Conservation (phyloP, 1,284 basidiomycete species). For the Mycosarcoma mackinlayi region DNA sequence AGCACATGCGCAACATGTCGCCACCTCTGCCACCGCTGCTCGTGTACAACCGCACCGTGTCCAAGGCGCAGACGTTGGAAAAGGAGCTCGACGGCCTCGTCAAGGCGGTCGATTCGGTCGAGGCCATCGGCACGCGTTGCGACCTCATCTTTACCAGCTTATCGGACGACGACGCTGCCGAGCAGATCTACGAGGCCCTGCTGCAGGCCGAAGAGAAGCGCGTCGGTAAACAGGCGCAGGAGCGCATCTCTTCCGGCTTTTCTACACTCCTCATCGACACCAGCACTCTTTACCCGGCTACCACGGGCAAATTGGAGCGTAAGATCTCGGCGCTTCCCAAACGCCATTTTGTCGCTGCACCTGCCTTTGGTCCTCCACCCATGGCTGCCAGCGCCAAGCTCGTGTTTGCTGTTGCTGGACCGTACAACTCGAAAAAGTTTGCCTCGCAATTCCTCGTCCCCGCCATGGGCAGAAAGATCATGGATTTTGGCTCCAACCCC, state of each 20-base stretch:
- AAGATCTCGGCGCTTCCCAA: slow-evolving; percentile 76
- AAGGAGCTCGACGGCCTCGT: slow-evolving; percentile 73
- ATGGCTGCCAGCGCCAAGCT: slow-evolving; percentile 78
- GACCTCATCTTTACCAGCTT: slow-evolving; percentile 85
- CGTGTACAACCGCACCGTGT: slow-evolving; percentile 76
- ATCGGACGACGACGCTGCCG: slow-evolving; percentile 79
- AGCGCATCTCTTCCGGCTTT: slow-evolving; percentile 50
- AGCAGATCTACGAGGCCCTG: slow-evolving; percentile 76
- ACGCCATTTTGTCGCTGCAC: slow-evolving; percentile 79
- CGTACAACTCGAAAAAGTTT: slow-evolving; percentile 84
- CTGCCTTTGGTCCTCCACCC: slow-evolving; percentile 76
- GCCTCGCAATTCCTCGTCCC: slow-evolving; percentile 79
- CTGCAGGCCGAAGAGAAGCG: slow-evolving; percentile 70
- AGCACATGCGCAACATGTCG: slow-evolving; percentile 67
- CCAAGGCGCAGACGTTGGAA: slow-evolving; percentile 74
- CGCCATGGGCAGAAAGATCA: slow-evolving; percentile 78
- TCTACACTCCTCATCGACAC: slow-evolving; percentile 50
- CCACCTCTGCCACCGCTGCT: slow-evolving; percentile 55
- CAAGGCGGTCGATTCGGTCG: slow-evolving; percentile 73
- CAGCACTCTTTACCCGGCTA: slow-evolving; percentile 52
- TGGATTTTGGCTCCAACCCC: slow-evolving; percentile 76
- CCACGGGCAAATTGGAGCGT: slow-evolving; percentile 75
- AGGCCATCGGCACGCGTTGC: slow-evolving; percentile 75
- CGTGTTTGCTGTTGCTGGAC: slow-evolving; percentile 82
- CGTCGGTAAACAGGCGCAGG: slow-evolving; percentile 65